Percentiles rank a stretch among this genome's conserved stretches.
Evolutionary conservation across 2,329 filamentous ascomycete species (phyloP).

Genomic region (Pseudogymnoascus sp.): DNA sequence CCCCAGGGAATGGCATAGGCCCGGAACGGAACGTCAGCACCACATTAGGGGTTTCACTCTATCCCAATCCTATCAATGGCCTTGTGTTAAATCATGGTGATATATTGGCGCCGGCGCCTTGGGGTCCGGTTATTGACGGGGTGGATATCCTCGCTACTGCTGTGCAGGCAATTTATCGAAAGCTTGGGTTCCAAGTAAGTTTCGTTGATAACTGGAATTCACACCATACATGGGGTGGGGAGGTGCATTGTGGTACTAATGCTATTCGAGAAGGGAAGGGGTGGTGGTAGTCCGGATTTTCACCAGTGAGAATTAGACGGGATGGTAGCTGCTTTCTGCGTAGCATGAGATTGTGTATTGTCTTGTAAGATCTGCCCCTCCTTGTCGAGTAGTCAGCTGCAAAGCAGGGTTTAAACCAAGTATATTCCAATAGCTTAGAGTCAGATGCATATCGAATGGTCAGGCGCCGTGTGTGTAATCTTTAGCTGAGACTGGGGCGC

Average conservation of each 20-base stretch:
- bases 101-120: constrained; percentile 18
- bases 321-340: not conserved
- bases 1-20: not conserved
- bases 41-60: constrained; percentile 10
- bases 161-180: constrained; percentile 13
- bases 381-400: not conserved
- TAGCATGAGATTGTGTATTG: not conserved
- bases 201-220: constrained; percentile 21
- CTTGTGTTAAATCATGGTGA: constrained; percentile 15
- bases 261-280: not conserved
- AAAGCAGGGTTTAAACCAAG: not conserved
- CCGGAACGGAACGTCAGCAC: constrained; percentile 7
- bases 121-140: constrained; percentile 19
- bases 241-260: constrained; percentile 23
- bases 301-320: not conserved
- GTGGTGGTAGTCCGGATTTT: not conserved
- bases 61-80: constrained; percentile 11
- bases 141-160: constrained; percentile 17
- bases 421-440: not conserved
- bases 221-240: constrained; percentile 19
- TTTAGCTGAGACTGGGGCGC: too few species aligned
- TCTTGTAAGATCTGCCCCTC: not conserved
- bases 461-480: too few species aligned
- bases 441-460: not conserved
- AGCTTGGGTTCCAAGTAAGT: constrained; percentile 14